Base-by-base conservation (phyloP, 169 alveolate species). In the Theileria equi region DNA sequence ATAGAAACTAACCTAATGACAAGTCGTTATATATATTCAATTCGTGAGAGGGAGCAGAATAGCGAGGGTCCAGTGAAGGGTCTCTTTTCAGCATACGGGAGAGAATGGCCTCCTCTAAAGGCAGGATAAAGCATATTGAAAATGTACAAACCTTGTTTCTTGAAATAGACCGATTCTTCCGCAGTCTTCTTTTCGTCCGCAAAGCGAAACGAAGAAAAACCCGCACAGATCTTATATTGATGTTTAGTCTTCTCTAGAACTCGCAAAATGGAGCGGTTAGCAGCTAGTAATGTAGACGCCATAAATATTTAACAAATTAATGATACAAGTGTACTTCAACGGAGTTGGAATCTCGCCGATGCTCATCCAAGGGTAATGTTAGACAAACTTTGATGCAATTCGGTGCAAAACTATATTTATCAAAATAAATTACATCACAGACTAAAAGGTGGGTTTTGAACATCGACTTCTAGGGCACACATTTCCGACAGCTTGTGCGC, bases 101-200 rank as follows among this genome's bases (percentile, higher is more conserved):
- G 26, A 64, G 25, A 11, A 64, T 36, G 1, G 25, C 76, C 34
- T 64, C 76, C 77, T 64, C 76, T 64, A 47, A 52, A n/a, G 29
- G 47, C 57, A 53, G 31, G 28, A 26, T 52, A 23, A 52, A 52
- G 17, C 28, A 52, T 52, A 25, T 29, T 21, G 28, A 58, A 52
- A 17, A 2, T 2, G 26, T 26, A 58, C 58, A 35, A 17, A 64
- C 76, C 76, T 64, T 64, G 70, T 31, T 64, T 64, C 23, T 64
- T 64, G 19, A 64, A 64, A 19, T 64, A 64, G 0, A 49, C 54
- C 17, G 76, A 16, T 47, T 64, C 76, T 17, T 64, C 76, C 2
- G 76, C 76, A 3, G 68, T 52, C 40, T 64, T 64, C 53, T 64
- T 64, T 28, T 45, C 68, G 29, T 64, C 76, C 6, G 53, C 29